Evolutionary conservation across 768 basidiomycete species (phyloP), one percentile per base, ranked within the genome.

Genomic region (Boletales sp.): DNA sequence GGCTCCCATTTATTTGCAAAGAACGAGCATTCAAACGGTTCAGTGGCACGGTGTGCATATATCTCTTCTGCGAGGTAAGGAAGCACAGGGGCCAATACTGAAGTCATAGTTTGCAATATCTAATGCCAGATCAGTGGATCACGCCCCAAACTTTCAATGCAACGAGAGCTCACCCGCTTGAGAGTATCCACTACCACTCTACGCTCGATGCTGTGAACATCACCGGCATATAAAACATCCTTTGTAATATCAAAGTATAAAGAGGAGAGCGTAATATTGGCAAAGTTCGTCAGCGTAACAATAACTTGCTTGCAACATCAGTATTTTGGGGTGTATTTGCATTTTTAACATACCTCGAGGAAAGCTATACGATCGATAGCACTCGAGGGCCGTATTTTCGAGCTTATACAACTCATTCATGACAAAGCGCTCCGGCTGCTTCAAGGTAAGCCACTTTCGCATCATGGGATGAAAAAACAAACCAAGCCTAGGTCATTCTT

Each of bases 21-120:
- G n/a, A 90, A 76, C 0, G 90, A 94, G 0, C 52, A 64, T 0
- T 56, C 63, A 29, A 55, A 57, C 8, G 58, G 45, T 12, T 49
- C 46, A 0, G 47, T 53, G 30, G 31, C 50, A 40, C 50, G 46
- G 17, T 68, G 65, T 13, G 64, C 64, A 19, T 89, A 78, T 48
- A 94, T 81, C 66, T 97, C 95, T 68, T 97, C 94, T 0, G 91
- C 88, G 6, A 97, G 78, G 62, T 95, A 89, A 9, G 95, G 95
- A 2, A 91, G 73, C 24, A 97, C 83, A 0, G 95, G 95, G 0
- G 91, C 89, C 40, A 94, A 72, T 3, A 91, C 76, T 4, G 75
- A 76, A 1, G 81, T 81, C 69, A 91, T 79, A 2, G 81, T 84
- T 27, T 73, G 69, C 43, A 94, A 67, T 35, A 84, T 74, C 89